Evolutionary conservation across 148 eudicot genomes (phyloP).

Genomic region (Camellia sinensis): DNA sequence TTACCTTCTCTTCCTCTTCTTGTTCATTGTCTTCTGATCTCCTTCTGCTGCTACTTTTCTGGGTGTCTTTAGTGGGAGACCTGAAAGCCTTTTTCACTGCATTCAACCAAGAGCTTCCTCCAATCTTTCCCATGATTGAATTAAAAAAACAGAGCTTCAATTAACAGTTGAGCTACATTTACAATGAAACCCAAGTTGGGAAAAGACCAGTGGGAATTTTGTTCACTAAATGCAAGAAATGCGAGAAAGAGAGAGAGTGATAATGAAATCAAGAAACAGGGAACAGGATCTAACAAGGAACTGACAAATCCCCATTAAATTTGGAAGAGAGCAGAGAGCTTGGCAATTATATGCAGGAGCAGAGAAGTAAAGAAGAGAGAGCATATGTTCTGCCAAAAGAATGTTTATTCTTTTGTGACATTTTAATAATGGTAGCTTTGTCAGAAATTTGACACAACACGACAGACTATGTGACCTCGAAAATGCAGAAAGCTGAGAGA

Average conservation of each 20-base stretch:
- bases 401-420: slow-evolving; percentile 18
- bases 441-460: slow-evolving; percentile 19
- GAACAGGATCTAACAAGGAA: slow-evolving; percentile 13
- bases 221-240: background rate
- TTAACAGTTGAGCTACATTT: background rate
- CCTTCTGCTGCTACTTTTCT: slow-evolving; percentile 44
- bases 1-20: slow-evolving; percentile 69
- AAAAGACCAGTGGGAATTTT: no score
- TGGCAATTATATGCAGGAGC: background rate
- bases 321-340: slow-evolving; percentile 1
- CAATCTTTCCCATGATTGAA: slow-evolving; percentile 50
- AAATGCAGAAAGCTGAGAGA: slow-evolving; percentile 19
- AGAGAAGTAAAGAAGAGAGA: background rate
- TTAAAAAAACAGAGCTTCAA: background rate
- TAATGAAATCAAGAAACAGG: background rate
- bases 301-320: background rate
- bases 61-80: slow-evolving; percentile 49
- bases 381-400: slow-evolving; percentile 13
- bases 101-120: slow-evolving; percentile 59
- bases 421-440: slow-evolving; percentile 10
- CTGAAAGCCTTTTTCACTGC: slow-evolving; percentile 66
- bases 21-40: slow-evolving; percentile 46
- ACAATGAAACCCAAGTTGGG: background rate
- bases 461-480: slow-evolving; percentile 23
- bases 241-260: background rate